Evolutionary conservation across 2,329 filamentous ascomycete species (phyloP), one percentile per base, ranked within the genome.

Genomic region (Rutstroemia sp.): DNA sequence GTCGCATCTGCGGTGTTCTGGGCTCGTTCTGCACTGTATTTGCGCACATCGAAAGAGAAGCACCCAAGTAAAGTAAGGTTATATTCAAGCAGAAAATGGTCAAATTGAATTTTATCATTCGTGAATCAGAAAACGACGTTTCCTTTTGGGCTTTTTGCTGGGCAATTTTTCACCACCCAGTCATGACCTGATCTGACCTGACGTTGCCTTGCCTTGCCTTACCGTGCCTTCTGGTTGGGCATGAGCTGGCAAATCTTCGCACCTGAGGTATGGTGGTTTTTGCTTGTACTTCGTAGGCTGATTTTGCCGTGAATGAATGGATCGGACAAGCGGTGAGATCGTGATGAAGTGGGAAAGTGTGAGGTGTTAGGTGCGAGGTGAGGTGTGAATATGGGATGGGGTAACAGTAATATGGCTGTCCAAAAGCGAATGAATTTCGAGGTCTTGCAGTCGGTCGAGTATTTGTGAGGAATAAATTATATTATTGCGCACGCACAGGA

Each of bases 161-260:
- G 9, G 51, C 34, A 54, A 54, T 48, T 54, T 54, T 49, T 42
- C 52, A 54, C 48, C 34, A 49, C 52, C 34, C 17, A 44, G 52
- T 54, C 52, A 49, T 40, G 39, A 48, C n/a, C 17, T 44, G 21
- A 19, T 19, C 7, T 42, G n/a, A 40, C 38, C 38, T 40, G 23
- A 19, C n/a, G n/a, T 25, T 23, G 21, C 42, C 42, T 47, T 47
- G 44, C 19, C 19, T 25, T 34, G 30, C 10, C 30, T 34, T 34
- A 12, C 30, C 30, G 9, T 34, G 30, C 30, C 30, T 47, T 47
- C 5, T 47, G 44, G 19, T 55, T 55, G 47, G 53, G 53, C 53
- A 42, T 55, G 46, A 55, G 53, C 27, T 55, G 53, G 53, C 53
- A 55, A 36, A 40, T 46, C 38, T 50, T 25, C 21, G 19, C 49